Evolutionary conservation across 78 protist species (phyloP), one percentile per base, ranked within the genome.

Genomic region (Reticulomyxa filosa): DNA sequence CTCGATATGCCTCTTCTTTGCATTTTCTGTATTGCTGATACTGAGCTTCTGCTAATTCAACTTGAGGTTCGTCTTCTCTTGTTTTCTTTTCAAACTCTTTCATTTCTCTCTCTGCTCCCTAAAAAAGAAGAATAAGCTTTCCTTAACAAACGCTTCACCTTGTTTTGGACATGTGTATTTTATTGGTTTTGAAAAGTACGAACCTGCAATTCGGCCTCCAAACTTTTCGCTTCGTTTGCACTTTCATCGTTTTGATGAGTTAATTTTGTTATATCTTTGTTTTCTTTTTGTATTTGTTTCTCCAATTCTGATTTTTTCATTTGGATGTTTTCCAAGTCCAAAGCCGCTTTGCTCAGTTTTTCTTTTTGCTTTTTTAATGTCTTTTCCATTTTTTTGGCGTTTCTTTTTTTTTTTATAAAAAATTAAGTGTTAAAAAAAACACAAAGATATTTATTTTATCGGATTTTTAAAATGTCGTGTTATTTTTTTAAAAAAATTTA

Each of bases 291-390:
- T 30, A 46, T 74, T 53, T 8, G 11, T 11, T 8, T 20, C 39
- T 74, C 39, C 57, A 32, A 10, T 0, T 32, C 1, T 52, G 37
- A 20, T 10, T 13, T 23, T 32, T 17, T 46, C 46, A 37, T 26
- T 7, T 17, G 33, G 30, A 61, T 7, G 5, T 32, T 11, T 29
- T 61, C 65, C 65, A 61, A 46, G 38, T 61, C 46, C 32, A 8
- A 29, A 17, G 26, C 11, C 59, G 30, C 59, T 8, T 55, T 55
- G 8, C 11, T 33, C 10, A 10, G 11, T 76, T 87, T 92, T n/a
- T 74, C 64, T 68, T 78, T 75, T 50, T 84, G 88, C 38, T 57
- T 70, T 17, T 76, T 61, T 69, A 62, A 67, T 70, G 77, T 80
- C 23, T 74, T 69, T 5, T 35, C 42, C n/a, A n/a, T n/a, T n/a